Evolutionary conservation across 2,329 filamentous ascomycete species (phyloP), one percentile per base, ranked within the genome.

Genomic region (Rhinocladiella mackenziei): DNA sequence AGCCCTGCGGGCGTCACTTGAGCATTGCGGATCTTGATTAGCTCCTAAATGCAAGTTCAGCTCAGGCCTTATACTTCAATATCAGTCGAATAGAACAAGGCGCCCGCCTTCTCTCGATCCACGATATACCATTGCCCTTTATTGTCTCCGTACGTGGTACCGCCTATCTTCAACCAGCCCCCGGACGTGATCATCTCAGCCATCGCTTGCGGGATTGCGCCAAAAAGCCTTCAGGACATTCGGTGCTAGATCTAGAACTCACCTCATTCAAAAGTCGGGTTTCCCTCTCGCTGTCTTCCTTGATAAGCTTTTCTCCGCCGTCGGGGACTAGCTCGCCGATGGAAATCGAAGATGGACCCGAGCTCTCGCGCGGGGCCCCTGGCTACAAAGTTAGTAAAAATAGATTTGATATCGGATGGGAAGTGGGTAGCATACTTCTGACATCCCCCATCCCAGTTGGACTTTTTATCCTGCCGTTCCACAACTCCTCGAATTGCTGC

Each of bases 141-240:
- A 30, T 71, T 63, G 65, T 91, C 82, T 58, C 89, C 91, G 63
- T 96, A 86, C 59, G 91, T 91, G 64, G 97, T 91, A 60, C 97
- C 91, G 50, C 91, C 91, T 9, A 88, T 94, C 76, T 85, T 89
- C 77, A 97, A 96, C 92, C 92, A 97, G 36, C 89, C 89, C 58
- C 95, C 91, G 2, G 79, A 65, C 1, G 86, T 89, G 53, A 91
- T 76, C 3, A 84, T 76, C 62, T 84, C 83, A 59, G 74, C 75
- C 4, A 88, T 95, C 70, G 96, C 89, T 57, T 91, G 81, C 10
- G 85, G 81, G n/a, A 62, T 96, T 86, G 47, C 92, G 75, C 62
- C 83, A 89, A 69, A 97, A 97, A 26, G 81, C 83, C 22, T 74
- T 74, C 45, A 86, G 78, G 35, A 96, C 83, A 50, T 83, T 75